phyloP scores from a whole-genome alignment of 1,139 yeast genomes.

The Lodderomyces beijingensis region DNA sequence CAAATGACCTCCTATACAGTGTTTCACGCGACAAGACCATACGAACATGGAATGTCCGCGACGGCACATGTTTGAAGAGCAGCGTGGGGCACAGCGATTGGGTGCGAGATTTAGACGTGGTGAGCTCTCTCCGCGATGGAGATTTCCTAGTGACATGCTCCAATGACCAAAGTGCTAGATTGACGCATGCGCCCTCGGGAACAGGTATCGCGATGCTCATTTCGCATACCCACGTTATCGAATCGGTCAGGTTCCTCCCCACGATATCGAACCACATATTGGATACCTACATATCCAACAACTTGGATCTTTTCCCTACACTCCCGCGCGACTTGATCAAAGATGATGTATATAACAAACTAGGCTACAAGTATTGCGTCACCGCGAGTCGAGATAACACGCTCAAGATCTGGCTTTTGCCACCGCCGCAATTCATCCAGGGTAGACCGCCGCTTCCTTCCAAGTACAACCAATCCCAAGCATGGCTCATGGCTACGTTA shows the following conservation, averaged over 20 bases:
- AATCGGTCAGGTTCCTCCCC: constrained; percentile 69
- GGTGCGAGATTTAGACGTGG: constrained; percentile 64
- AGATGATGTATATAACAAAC: constrained; percentile 25
- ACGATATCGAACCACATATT: constrained; percentile 41
- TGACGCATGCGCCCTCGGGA: constrained; percentile 62
- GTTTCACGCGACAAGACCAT: constrained; percentile 76
- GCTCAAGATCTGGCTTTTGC: constrained; percentile 72
- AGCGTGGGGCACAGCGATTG: constrained; percentile 84
- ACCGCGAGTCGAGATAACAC: constrained; percentile 81
- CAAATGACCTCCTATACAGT: constrained; percentile 50
- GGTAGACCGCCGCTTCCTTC: constrained; percentile 59
- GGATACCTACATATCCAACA: constrained; percentile 43
- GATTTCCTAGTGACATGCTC: constrained; percentile 73
- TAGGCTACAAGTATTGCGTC: constrained; percentile 66
- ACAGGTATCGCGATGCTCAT: constrained; percentile 63
- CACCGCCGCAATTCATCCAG: constrained; percentile 51
- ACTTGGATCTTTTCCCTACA: constrained; percentile 27
- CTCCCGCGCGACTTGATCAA: constrained; percentile 30
- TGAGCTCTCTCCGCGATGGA: constrained; percentile 21
- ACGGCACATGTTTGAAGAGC: constrained; percentile 65
- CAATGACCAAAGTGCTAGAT: constrained; percentile 71
- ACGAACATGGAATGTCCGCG: constrained; percentile 69
- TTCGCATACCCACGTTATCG: constrained; percentile 85
- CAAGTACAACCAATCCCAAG: constrained; percentile 49
- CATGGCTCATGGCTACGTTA: constrained; percentile 51